Evolutionary conservation across 1,139 yeast genomes (phyloP), one percentile per base, ranked within the genome.

Genomic region (Barnettozyma hawaiiensis): DNA sequence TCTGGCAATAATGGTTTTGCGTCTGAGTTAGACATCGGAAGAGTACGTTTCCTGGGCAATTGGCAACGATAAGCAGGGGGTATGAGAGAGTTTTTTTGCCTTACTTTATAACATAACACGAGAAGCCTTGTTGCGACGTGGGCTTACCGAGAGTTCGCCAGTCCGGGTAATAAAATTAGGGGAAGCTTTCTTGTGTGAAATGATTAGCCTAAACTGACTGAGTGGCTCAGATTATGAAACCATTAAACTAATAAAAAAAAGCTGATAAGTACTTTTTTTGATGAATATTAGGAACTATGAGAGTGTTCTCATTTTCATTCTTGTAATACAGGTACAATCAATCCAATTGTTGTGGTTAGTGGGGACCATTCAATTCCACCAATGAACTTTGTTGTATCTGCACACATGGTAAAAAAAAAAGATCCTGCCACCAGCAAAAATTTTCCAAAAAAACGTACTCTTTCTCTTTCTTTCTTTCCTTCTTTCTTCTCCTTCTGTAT

Each of bases 1-100:
- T 27, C 14, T 9, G 42, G 42, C 21, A 31, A 23, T 15, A 42
- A 10, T 12, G 35, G 40, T 15, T 21, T 15, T 6, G 28, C 19
- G 7, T 31, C 40, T 22, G 14, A 19, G 6, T n/a, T 16, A 12
- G 32, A 18, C 44, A 41, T 41, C n/a, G 7, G 15, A 3, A n/a
- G 10, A 6, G 12, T 11, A 15, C 12, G 21, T 31, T n/a, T 20
- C 24, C 35, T 20, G 9, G 21, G 21, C 35, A 34, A 34, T 34
- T 34, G 37, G 23, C 37, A 34, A 7, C 16, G 14, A n/a, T 20
- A 5, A 18, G 35, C 10, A n/a, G n/a, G 18, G 35, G 20, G 18
- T 11, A 29, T 18, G 32, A 29, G 20, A 16, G 32, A 16, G 19
- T 29, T 29, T 29, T 29, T 29, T 31, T 31, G 22, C 6, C 14